Evolutionary conservation across 2,329 filamentous ascomycete species (phyloP), one percentile per base, ranked within the genome.

Genomic region (Fusarium keratoplasticum): DNA sequence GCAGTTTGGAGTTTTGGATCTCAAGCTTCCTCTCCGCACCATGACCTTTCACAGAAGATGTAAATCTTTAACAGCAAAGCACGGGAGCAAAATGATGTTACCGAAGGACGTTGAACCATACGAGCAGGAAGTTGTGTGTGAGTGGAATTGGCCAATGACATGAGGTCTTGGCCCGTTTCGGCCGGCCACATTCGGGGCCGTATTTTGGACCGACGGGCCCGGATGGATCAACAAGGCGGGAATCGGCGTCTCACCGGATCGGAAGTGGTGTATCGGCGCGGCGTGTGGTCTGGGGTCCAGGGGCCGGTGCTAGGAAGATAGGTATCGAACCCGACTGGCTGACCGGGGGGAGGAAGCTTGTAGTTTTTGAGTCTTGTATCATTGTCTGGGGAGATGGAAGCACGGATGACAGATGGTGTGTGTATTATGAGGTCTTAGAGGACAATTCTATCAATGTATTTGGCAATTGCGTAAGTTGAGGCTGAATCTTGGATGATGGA

Each of bases 111-210:
- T 74, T 64, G 71, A 50, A 64, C 60, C 11, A 52, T 55, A 55
- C 31, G 64, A 25, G 18, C 60, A 27, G 44, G 64, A 47, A 66
- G 38, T 44, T 54, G 27, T 33, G 36, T 67, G 27, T 65, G 55
- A 57, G 59, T 29, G 61, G 50, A 35, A 64, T 33, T 64, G 58
- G 35, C 75, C 75, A 72, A 72, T 72, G 44, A 55, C 22, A 64
- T 35, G 33, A 22, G 20, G 68, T 44, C 72, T 63, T 65, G 55
- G 72, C 70, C 73, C 59, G 66, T 58, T 35, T 65, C 29, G 42
- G 35, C 66, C 70, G 55, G 57, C 54, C 72, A 72, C 36, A 3
- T 22, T 64, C 61, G 61, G 61, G 38, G 29, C 61, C 36, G 35
- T 36, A 20, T 29, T 54, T 22, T 42, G 36, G 33, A 31, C 62